These are phyloP conservation scores for Colletotrichum sp. DNA, from an alignment of 2,329 filamentous ascomycete species.

Conservation along the genomic window DNA sequence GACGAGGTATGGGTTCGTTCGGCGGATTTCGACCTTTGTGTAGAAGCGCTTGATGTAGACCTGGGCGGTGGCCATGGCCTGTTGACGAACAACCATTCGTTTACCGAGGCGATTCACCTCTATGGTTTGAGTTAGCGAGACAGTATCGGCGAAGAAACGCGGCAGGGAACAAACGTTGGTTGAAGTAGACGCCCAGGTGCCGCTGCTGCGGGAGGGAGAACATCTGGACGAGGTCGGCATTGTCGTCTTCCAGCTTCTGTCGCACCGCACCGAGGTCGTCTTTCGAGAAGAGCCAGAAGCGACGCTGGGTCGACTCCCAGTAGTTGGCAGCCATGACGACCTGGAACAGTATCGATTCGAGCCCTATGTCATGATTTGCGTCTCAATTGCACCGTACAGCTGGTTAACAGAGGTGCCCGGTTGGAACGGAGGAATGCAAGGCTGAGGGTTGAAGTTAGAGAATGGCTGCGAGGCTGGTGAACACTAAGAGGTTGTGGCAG, in stretches of 20 bases:
- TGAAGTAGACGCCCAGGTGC: slow-evolving; percentile 89
- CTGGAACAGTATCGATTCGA: neutral
- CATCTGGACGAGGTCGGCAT: slow-evolving; percentile 75
- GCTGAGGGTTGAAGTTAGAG: neutral
- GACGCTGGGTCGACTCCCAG: slow-evolving; percentile 93
- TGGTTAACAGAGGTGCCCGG: neutral
- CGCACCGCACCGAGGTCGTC: slow-evolving; percentile 79
- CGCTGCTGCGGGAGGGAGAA: slow-evolving; percentile 84
- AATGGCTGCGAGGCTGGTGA: neutral
- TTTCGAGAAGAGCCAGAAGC: slow-evolving; percentile 79
- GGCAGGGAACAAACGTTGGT: slow-evolving; percentile 66
- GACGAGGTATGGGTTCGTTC: slow-evolving; percentile 92
- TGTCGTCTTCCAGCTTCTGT: slow-evolving; percentile 77
- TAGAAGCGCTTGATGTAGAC: slow-evolving; percentile 96
- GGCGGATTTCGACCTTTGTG: slow-evolving; percentile 85
- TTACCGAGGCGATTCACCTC: slow-evolving; percentile 85
- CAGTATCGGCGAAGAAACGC: neutral
- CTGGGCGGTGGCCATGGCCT: slow-evolving; percentile 92
- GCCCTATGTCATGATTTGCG: slow-evolving; percentile 7
- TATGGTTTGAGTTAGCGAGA: slow-evolving; percentile 36
- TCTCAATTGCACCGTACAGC: neutral
- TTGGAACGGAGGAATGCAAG: neutral
- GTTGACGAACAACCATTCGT: slow-evolving; percentile 84
- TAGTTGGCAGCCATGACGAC: slow-evolving; percentile 87
- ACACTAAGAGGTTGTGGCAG: neutral